phyloP scores from a whole-genome alignment of 2,329 filamentous ascomycete species.

The Talaromyces marneffei region DNA sequence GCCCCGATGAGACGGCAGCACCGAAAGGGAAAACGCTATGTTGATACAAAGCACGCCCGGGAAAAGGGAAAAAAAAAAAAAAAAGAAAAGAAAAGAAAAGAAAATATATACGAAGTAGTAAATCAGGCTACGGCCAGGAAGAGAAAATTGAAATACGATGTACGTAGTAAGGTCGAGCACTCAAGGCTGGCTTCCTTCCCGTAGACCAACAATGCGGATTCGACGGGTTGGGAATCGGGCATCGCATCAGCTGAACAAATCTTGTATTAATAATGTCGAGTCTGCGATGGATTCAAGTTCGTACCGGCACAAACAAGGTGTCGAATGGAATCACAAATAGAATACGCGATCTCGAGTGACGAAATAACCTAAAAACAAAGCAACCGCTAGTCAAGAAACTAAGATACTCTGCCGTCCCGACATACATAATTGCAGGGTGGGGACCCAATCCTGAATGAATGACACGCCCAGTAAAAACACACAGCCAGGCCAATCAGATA shows the following conservation, averaged over 20 bases:
- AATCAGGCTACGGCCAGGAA: background rate
- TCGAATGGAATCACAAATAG: constrained; percentile 2
- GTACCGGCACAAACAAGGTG: background rate
- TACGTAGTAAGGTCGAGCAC: background rate
- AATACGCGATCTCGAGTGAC: background rate
- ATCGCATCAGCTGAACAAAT: background rate
- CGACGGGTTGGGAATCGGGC: background rate
- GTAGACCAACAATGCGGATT: background rate
- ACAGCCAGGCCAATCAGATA: background rate
- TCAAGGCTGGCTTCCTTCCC: background rate
- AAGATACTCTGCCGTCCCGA: constrained; percentile 9
- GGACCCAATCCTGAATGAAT: constrained; percentile 9
- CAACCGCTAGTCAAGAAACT: background rate
- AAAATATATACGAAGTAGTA: background rate
- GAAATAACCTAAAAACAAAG: background rate
- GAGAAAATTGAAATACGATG: no score
- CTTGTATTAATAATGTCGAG: background rate
- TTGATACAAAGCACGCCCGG: background rate
- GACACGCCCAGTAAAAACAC: background rate
- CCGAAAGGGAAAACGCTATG: background rate
- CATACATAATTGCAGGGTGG: constrained; percentile 1
- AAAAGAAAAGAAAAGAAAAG: background rate
- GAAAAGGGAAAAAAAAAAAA: no score
- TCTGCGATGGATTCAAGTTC: background rate
- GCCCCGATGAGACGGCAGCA: background rate